Conservation (phyloP, 2,329 filamentous ascomycete genomes). For the Calonectria montana region DNA sequence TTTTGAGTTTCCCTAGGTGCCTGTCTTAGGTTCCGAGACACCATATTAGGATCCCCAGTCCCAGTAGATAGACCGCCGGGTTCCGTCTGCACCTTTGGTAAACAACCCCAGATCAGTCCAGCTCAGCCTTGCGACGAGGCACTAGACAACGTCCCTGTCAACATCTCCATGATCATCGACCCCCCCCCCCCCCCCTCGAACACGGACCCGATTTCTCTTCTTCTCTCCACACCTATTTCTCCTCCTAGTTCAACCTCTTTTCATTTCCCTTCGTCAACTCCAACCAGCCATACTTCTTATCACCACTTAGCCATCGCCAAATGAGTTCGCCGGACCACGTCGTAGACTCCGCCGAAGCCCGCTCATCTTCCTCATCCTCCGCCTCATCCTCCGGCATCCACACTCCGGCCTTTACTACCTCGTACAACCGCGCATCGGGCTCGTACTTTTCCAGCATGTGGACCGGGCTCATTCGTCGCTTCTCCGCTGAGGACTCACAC, state of each 20-base stretch:
- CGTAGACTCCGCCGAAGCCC: constrained; percentile 34
- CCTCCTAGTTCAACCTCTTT: constrained; percentile 9
- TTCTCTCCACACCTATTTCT: neutral
- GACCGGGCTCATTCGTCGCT: constrained; percentile 75
- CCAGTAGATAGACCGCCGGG: too few species aligned
- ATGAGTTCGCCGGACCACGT: constrained; percentile 38
- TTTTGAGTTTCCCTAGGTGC: neutral
- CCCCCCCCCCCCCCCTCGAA: neutral
- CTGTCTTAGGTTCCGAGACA: neutral
- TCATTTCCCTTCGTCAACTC: constrained; percentile 1
- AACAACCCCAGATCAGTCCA: neutral
- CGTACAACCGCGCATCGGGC: constrained; percentile 38
- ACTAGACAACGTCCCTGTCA: neutral
- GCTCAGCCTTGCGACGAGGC: neutral
- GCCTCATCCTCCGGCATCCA: constrained; percentile 39
- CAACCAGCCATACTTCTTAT: neutral
- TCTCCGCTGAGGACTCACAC: constrained; percentile 62
- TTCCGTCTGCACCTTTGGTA: neutral
- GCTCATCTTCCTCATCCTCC: constrained; percentile 23
- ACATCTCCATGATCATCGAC: neutral
- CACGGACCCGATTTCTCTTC: neutral
- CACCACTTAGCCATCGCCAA: neutral
- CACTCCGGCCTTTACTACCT: constrained; percentile 32
- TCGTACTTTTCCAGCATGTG: constrained; percentile 54
- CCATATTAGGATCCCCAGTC: neutral